Evolutionary conservation across 2,329 filamentous ascomycete genomes (phyloP).

Genomic region (Clarireedia hainanense): DNA sequence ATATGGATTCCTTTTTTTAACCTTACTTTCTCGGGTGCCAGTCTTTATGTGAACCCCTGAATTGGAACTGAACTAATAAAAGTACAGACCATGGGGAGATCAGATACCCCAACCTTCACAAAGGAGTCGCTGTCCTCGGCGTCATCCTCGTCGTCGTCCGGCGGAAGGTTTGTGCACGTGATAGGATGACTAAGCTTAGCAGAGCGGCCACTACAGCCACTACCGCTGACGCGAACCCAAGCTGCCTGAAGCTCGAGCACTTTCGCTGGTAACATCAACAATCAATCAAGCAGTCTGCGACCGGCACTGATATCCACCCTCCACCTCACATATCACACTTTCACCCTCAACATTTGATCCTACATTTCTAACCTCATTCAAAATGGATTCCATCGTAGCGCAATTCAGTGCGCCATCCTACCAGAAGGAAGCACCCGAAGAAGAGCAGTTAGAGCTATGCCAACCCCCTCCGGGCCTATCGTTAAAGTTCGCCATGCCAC

Average conservation of each 20-base stretch:
- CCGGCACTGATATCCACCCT: background rate
- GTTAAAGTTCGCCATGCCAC: constrained; percentile 91
- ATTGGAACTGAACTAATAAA: no score
- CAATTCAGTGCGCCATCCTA: constrained; percentile 78
- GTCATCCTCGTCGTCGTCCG: no score
- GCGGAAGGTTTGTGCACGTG: background rate
- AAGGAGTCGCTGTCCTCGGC: no score
- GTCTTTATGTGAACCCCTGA: no score
- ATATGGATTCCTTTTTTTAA: no score
- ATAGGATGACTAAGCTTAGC: no score
- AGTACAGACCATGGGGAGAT: no score
- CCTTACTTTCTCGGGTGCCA: no score
- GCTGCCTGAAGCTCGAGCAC: constrained; percentile 15
- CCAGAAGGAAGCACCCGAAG: constrained; percentile 60
- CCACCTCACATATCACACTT: background rate
- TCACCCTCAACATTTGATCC: background rate
- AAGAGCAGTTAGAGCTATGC: constrained; percentile 66
- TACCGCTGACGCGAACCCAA: constrained; percentile 20
- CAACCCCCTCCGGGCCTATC: constrained; percentile 69
- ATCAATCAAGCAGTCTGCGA: constrained; percentile 4
- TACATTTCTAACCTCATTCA: constrained; percentile 5
- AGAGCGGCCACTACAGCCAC: background rate
- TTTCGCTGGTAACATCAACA: constrained; percentile 19
- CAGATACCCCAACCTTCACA: no score
- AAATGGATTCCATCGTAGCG: constrained; percentile 88